phyloP scores from a whole-genome alignment of 495 filamentous ascomycete genomes.

The Penicillium samsonianum region DNA sequence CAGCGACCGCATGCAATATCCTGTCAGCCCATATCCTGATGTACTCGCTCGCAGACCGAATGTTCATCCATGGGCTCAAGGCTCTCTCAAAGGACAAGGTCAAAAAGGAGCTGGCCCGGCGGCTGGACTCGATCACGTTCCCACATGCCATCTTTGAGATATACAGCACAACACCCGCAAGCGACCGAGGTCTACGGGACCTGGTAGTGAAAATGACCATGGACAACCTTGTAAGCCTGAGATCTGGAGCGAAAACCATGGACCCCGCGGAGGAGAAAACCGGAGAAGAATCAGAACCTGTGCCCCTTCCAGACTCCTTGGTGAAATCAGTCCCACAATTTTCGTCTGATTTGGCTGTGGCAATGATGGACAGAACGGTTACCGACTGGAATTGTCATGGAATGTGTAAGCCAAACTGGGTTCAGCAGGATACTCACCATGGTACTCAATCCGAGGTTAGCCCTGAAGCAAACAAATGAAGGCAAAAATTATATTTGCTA shows the following conservation, averaged over 20 bases:
- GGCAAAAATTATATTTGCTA: too few relatives aligned
- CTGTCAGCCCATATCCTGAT: conserved; percentile 18
- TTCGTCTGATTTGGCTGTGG: conserved; percentile 15
- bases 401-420: too few relatives aligned
- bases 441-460: too few relatives aligned
- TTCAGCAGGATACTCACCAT: too few relatives aligned
- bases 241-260: not conserved
- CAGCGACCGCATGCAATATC: not conserved
- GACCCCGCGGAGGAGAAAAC: not conserved
- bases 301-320: not conserved
- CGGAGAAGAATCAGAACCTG: too few relatives aligned
- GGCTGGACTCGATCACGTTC: conserved; percentile 25
- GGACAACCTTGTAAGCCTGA: not conserved
- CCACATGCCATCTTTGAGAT: conserved; percentile 30
- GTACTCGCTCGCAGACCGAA: conserved; percentile 24
- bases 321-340: conserved; percentile 15
- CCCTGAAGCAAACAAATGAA: too few relatives aligned
- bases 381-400: not conserved
- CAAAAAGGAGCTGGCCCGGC: conserved; percentile 7
- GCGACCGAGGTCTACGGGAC: conserved; percentile 37
- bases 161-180: conserved; percentile 34
- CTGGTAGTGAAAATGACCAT: conserved; percentile 27
- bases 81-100: conserved; percentile 14
- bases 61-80: conserved; percentile 22
- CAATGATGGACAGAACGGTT: conserved; percentile 6